Percentiles rank a stretch among this genome's conserved stretches.
Evolutionary conservation across 768 basidiomycete genomes (phyloP).

Genomic region (Hydnum rufescens): DNA sequence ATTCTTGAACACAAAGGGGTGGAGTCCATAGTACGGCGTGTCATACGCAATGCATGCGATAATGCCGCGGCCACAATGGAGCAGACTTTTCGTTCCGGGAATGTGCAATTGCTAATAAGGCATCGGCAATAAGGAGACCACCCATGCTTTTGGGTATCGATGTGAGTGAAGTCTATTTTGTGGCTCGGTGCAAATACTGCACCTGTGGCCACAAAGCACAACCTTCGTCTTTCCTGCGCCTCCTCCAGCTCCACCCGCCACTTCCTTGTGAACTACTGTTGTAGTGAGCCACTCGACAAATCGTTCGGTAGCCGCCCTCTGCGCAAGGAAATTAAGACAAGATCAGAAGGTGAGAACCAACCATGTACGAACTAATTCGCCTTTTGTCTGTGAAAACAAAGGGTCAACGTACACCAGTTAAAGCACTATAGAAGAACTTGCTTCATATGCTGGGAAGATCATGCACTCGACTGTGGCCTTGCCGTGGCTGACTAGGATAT

Average conservation of each 20-base stretch:
- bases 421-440: slow-evolving; percentile 15
- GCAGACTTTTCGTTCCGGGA: slow-evolving; percentile 26
- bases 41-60: slow-evolving; percentile 75
- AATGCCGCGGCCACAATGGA: slow-evolving; percentile 75
- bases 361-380: slow-evolving; percentile 45
- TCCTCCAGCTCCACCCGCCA: slow-evolving; percentile 50
- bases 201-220: slow-evolving; percentile 83
- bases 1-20: slow-evolving; percentile 74
- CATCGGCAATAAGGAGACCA: slow-evolving; percentile 72
- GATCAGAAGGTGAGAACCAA: not conserved
- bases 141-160: slow-evolving; percentile 49
- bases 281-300: slow-evolving; percentile 88
- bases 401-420: slow-evolving; percentile 1
- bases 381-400: slow-evolving; percentile 45
- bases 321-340: slow-evolving; percentile 3
- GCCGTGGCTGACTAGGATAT: slow-evolving; percentile 8
- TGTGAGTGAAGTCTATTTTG: too few relatives aligned
- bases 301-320: slow-evolving; percentile 64
- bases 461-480: slow-evolving; percentile 43
- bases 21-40: slow-evolving; percentile 84
- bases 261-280: slow-evolving; percentile 71
- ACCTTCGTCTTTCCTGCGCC: slow-evolving; percentile 56
- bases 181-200: slow-evolving; percentile 9
- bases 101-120: slow-evolving; percentile 54
- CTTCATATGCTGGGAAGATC: slow-evolving; percentile 84